These are phyloP conservation scores for Boletus sp. DNA, from an alignment of 1,284 basidiomycete species.

Conservation along the genomic window DNA sequence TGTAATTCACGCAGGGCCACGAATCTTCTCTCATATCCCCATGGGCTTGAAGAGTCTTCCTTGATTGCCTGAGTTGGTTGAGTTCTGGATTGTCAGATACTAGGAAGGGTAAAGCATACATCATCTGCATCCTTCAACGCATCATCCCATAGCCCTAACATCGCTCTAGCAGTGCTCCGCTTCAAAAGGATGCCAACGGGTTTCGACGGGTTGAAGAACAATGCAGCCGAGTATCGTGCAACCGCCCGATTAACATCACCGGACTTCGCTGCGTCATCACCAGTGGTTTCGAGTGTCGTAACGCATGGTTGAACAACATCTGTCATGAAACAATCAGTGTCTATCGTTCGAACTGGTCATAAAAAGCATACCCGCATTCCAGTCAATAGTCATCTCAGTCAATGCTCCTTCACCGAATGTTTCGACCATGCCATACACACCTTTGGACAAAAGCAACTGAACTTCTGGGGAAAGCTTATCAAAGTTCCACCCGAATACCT, in stretches of 20 bases:
- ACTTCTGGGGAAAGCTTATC: too few species aligned
- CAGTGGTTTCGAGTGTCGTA: background rate
- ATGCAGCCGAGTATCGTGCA: constrained; percentile 1
- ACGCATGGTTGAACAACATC: background rate
- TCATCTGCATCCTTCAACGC: constrained; percentile 9
- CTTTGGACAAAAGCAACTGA: too few species aligned
- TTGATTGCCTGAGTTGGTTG: background rate
- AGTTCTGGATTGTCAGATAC: background rate
- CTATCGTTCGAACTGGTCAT: too few species aligned
- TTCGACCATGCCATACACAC: too few species aligned
- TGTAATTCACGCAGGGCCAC: too few species aligned
- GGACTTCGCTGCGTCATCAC: background rate
- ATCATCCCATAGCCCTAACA: background rate
- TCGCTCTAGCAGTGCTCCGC: background rate
- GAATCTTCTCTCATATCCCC: too few species aligned
- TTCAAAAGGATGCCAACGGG: background rate
- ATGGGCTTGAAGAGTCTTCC: too few species aligned
- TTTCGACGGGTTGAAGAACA: background rate
- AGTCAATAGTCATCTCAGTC: too few species aligned
- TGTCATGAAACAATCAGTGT: background rate
- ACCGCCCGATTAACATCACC: too few species aligned
- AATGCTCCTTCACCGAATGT: too few species aligned
- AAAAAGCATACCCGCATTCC: too few species aligned
- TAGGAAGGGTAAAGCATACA: background rate
- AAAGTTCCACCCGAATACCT: too few species aligned